Evolutionary conservation across 78 protist genomes (phyloP).

Genomic region (Dictyostelium capitatum): DNA sequence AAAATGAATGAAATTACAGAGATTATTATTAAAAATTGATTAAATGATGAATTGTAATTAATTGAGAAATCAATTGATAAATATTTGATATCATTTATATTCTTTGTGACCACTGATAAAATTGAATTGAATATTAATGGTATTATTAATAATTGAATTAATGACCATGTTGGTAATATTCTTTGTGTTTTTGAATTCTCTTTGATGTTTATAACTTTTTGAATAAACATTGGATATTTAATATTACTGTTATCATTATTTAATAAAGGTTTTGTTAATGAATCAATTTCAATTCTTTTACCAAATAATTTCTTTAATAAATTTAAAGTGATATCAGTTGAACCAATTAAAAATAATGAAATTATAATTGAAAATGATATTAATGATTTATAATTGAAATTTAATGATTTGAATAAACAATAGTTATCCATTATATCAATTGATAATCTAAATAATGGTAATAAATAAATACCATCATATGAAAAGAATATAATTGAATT

Average conservation of each 20-base stretch:
- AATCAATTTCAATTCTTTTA: neutral
- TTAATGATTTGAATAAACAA: neutral
- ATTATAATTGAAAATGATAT: slow-evolving; percentile 7
- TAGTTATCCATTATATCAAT: neutral
- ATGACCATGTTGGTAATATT: neutral
- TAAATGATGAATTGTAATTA: neutral
- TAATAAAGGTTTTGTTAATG: neutral
- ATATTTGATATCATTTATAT: neutral
- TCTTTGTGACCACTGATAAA: neutral
- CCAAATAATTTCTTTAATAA: neutral
- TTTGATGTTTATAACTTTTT: neutral
- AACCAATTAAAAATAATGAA: slow-evolving; percentile 8
- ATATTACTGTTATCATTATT: neutral
- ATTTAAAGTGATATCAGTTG: slow-evolving; percentile 4
- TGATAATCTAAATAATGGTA: slow-evolving; percentile 13
- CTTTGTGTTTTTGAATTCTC: neutral
- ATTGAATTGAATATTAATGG: neutral
- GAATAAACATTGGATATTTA: neutral
- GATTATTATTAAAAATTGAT: neutral
- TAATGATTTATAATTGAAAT: neutral
- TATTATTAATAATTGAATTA: neutral
- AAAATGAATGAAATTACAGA: neutral
- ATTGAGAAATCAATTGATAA: neutral
- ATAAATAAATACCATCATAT: neutral
- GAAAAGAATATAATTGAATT: slow-evolving; percentile 9